Evolutionary conservation across 2,329 filamentous ascomycete genomes (phyloP).

Genomic region (Aureobasidium uvarum): DNA sequence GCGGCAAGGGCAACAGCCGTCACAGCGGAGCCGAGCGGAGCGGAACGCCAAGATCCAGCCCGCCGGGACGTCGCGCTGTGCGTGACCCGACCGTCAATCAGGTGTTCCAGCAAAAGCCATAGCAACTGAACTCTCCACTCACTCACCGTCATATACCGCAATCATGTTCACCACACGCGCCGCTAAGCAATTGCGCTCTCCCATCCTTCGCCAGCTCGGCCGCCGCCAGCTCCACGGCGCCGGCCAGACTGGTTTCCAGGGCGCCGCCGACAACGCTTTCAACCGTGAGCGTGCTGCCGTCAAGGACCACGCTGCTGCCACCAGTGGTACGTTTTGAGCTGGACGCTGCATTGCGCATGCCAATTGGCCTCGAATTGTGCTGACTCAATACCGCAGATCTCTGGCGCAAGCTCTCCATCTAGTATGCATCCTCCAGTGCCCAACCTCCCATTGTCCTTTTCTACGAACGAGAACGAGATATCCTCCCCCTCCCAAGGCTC

Average conservation of each 20-base stretch:
- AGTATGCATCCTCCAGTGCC: constrained; percentile 55
- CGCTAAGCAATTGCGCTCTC: constrained; percentile 30
- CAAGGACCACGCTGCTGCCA: constrained; percentile 83
- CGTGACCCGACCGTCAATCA: constrained; percentile 11
- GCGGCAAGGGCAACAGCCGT: background rate
- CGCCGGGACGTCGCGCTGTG: constrained; percentile 3
- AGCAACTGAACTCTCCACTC: background rate
- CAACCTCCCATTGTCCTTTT: background rate
- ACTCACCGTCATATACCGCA: constrained; percentile 14
- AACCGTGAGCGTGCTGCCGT: constrained; percentile 86
- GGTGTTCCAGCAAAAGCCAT: constrained; percentile 16
- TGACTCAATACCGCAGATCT: constrained; percentile 59
- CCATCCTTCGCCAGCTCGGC: constrained; percentile 35
- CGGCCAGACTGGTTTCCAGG: constrained; percentile 45
- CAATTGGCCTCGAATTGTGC: background rate
- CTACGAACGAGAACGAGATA: background rate
- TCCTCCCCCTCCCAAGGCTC: constrained; percentile 25
- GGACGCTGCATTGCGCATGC: background rate
- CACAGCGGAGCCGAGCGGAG: constrained; percentile 1
- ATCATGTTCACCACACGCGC: constrained; percentile 29
- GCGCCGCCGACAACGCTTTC: constrained; percentile 81
- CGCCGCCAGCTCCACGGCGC: constrained; percentile 30
- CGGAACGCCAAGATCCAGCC: background rate
- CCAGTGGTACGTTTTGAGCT: constrained; percentile 65
- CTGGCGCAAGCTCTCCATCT: constrained; percentile 95